phyloP scores from a whole-genome alignment of 179 eudicot genomes.

The Beta lomatogona region DNA sequence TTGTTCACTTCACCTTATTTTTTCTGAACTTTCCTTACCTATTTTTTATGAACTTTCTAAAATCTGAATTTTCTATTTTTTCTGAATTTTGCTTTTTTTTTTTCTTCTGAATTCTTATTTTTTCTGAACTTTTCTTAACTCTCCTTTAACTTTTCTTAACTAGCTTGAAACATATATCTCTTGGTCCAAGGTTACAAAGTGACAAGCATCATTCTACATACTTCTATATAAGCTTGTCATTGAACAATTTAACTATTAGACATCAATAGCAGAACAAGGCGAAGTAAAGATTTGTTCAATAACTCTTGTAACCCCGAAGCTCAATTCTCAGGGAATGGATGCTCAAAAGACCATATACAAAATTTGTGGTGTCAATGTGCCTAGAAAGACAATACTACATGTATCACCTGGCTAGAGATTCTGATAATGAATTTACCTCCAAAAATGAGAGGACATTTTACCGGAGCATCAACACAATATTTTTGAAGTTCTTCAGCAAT shows the following conservation, averaged over 20 bases:
- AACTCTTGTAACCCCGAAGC: neutral
- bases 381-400: neutral
- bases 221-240: too few relatives aligned
- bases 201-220: neutral
- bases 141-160: too few relatives aligned
- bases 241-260: neutral
- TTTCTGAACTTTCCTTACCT: too few relatives aligned
- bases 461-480: slow-evolving; percentile 83
- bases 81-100: too few relatives aligned
- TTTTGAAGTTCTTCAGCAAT: slow-evolving; percentile 61
- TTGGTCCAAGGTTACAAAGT: neutral
- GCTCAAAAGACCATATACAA: neutral
- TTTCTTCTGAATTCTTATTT: too few relatives aligned
- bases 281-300: neutral
- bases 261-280: neutral
- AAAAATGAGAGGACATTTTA: slow-evolving; percentile 87
- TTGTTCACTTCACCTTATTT: too few relatives aligned
- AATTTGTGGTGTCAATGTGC: too few relatives aligned
- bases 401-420: neutral
- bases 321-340: neutral
- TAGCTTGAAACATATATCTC: neutral
- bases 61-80: too few relatives aligned
- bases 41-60: too few relatives aligned
- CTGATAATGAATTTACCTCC: slow-evolving; percentile 58
- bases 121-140: too few relatives aligned